Conservation (phyloP, 2,329 filamentous ascomycete genomes). For the Ascochyta rabiei region DNA sequence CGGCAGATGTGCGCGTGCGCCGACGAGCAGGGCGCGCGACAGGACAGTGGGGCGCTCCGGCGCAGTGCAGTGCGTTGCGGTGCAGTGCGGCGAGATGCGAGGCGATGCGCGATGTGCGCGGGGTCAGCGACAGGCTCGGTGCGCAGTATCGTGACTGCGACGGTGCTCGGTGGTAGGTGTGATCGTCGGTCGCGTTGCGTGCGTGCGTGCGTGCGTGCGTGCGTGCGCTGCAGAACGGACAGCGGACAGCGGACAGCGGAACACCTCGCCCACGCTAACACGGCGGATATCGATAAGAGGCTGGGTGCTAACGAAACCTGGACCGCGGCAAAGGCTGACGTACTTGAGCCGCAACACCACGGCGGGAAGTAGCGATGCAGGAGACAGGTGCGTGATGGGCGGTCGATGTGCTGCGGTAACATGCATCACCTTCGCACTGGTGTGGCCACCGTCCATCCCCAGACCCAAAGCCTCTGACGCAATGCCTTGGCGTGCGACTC, state of each 20-base stretch:
- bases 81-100: slow-evolving; percentile 5
- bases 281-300: slow-evolving; percentile 26
- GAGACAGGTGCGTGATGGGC: not conserved
- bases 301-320: slow-evolving; percentile 13
- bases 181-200: slow-evolving; percentile 31
- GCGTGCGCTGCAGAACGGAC: slow-evolving; percentile 13
- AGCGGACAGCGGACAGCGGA: slow-evolving; percentile 10
- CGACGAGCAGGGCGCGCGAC: slow-evolving; percentile 2
- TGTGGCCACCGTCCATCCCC: slow-evolving; percentile 5
- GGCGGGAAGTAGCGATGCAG: slow-evolving; percentile 2
- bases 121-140: slow-evolving; percentile 12
- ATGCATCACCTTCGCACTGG: slow-evolving; percentile 3
- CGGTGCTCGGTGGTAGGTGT: slow-evolving; percentile 16
- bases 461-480: slow-evolving; percentile 13
- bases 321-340: slow-evolving; percentile 12
- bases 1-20: slow-evolving; percentile 15
- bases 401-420: not conserved
- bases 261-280: slow-evolving; percentile 2
- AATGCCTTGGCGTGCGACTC: slow-evolving; percentile 5
- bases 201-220: slow-evolving; percentile 17
- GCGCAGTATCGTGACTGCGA: slow-evolving; percentile 13
- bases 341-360: slow-evolving; percentile 20
- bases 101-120: slow-evolving; percentile 10
- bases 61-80: slow-evolving; percentile 11
- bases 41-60: slow-evolving; percentile 3